These are phyloP conservation scores for Coemansia sp. DNA, from an alignment of 192 early-diverging fungal genomes.

Conservation along the genomic window DNA sequence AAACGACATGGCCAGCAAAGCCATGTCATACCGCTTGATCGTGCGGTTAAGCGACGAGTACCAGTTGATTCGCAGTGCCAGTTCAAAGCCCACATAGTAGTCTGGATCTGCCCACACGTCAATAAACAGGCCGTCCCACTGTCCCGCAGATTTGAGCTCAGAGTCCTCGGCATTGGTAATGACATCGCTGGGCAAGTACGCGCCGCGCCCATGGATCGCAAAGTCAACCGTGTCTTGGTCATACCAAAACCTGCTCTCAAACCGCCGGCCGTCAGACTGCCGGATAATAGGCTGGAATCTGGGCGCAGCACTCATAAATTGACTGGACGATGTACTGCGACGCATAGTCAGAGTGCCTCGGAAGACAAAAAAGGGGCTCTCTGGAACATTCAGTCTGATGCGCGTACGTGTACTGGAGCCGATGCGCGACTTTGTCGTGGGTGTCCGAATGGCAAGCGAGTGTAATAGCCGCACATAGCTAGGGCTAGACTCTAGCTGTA, in stretches of 20 bases:
- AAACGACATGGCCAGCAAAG: constrained; percentile 68
- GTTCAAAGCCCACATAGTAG: constrained; percentile 22
- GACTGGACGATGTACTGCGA: neutral
- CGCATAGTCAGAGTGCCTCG: constrained; percentile 27
- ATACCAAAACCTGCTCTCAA: constrained; percentile 56
- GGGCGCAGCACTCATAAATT: neutral
- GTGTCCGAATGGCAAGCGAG: constrained; percentile 12
- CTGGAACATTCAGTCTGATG: constrained; percentile 43
- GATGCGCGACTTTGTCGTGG: too few species aligned
- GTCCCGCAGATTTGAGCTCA: neutral
- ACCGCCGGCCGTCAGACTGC: constrained; percentile 50
- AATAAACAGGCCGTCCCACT: constrained; percentile 48
- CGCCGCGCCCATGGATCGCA: constrained; percentile 55
- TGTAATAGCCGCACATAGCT: constrained; percentile 23
- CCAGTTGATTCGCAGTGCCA: constrained; percentile 63
- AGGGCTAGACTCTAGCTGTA: constrained; percentile 3
- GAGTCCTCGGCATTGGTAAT: constrained; percentile 6
- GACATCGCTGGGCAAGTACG: constrained; percentile 39
- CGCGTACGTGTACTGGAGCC: constrained; percentile 29
- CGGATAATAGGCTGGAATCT: constrained; percentile 34
- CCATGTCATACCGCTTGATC: constrained; percentile 72
- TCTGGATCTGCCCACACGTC: constrained; percentile 49
- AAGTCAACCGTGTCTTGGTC: constrained; percentile 28
- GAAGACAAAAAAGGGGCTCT: constrained; percentile 55
- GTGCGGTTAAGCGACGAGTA: constrained; percentile 72